These are phyloP conservation scores for Filosporella fistucella DNA, from an alignment of 495 filamentous ascomycete genomes.

Conservation along the genomic window DNA sequence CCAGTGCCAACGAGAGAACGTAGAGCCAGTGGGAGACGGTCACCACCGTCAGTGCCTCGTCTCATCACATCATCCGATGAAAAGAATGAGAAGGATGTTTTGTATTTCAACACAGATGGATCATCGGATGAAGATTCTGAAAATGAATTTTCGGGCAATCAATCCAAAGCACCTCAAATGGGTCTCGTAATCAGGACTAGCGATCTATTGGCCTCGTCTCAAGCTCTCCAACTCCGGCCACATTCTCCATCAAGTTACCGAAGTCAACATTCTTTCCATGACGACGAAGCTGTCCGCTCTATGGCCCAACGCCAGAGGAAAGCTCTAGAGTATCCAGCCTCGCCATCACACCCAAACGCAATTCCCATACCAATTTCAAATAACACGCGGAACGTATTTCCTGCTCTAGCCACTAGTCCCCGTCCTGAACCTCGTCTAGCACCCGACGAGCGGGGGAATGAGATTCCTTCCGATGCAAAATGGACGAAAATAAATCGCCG, in stretches of 20 bases:
- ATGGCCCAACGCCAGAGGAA: slow-evolving; percentile 14
- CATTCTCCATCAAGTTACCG: slow-evolving; percentile 11
- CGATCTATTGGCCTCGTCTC: slow-evolving; percentile 12
- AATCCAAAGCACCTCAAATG: not conserved
- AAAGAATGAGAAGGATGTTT: slow-evolving; percentile 6
- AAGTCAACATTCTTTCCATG: slow-evolving; percentile 6
- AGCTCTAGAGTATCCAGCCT: slow-evolving; percentile 2
- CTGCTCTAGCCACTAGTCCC: slow-evolving; percentile 18
- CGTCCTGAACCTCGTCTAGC: slow-evolving; percentile 25
- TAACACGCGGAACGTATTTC: not conserved
- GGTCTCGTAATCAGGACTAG: slow-evolving; percentile 14
- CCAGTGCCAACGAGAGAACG: not conserved
- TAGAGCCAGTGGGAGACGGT: not conserved
- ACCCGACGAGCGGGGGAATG: slow-evolving; percentile 48
- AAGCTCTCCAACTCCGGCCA: slow-evolving; percentile 11
- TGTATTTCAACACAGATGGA: slow-evolving; percentile 12
- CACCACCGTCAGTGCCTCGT: slow-evolving; percentile 1
- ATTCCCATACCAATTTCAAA: slow-evolving; percentile 11
- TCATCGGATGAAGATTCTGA: slow-evolving; percentile 18
- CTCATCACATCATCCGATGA: slow-evolving; percentile 6
- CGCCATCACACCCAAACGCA: slow-evolving; percentile 2
- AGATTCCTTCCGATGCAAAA: slow-evolving; percentile 60
- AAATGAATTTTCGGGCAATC: not conserved
- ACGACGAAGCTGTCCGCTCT: slow-evolving; percentile 10
- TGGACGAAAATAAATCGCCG: slow-evolving; percentile 68